phyloP scores from a whole-genome alignment of 2,329 filamentous ascomycete genomes.

The Mariannaea sp. region DNA sequence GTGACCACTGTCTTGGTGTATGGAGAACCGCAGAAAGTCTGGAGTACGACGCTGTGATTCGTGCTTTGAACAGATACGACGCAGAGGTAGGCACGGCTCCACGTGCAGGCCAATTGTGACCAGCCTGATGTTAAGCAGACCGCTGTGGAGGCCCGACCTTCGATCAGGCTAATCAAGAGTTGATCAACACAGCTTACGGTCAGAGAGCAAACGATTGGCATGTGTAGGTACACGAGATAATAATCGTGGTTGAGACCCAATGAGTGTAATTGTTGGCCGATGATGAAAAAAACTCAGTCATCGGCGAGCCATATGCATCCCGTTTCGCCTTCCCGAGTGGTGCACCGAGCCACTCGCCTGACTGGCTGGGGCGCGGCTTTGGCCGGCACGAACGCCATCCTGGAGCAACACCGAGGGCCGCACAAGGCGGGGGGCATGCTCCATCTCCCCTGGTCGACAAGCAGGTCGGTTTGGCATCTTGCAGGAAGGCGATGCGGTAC shows the following conservation, averaged over 20 bases:
- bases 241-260: not conserved
- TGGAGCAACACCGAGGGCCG: conserved; percentile 14
- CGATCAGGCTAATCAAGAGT: not conserved
- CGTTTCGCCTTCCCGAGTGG: conserved; percentile 8
- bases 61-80: too few relatives aligned
- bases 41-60: too few relatives aligned
- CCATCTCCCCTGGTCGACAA: not conserved
- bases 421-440: conserved; percentile 15
- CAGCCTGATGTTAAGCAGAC: conserved; percentile 13
- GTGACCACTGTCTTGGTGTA: conserved; percentile 5
- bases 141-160: conserved; percentile 1
- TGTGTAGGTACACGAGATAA: not conserved
- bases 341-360: conserved; percentile 10
- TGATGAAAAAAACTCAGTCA: conserved; percentile 9
- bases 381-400: conserved; percentile 18
- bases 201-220: not conserved
- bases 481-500: conserved; percentile 7
- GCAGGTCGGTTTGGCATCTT: conserved; percentile 14
- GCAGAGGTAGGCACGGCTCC: not conserved
- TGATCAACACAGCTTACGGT: not conserved
- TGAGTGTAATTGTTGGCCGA: not conserved
- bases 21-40: too few relatives aligned
- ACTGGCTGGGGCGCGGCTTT: conserved; percentile 18
- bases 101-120: conserved; percentile 7
- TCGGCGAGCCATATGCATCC: conserved; percentile 11